Evolutionary conservation across 2,329 filamentous ascomycete genomes (phyloP).

Genomic region (Arthrobotrys sinensis): DNA sequence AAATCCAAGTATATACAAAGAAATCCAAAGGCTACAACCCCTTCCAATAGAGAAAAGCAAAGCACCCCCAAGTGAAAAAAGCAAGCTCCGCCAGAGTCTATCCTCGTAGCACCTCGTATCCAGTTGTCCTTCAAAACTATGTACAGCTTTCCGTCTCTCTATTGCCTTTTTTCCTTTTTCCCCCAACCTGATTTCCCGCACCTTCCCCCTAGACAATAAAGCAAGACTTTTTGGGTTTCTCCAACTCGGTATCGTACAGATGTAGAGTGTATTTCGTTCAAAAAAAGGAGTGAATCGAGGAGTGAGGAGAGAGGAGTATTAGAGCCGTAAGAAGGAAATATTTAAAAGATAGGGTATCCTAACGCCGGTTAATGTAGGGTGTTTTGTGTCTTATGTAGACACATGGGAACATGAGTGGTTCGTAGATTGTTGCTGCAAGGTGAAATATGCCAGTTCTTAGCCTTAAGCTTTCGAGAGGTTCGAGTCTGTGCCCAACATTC

Average conservation of each 20-base stretch:
- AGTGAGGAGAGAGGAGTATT: constrained; percentile 58
- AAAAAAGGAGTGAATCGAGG: constrained; percentile 41
- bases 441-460: not conserved
- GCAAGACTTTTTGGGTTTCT: constrained; percentile 25
- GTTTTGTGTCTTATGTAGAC: constrained; percentile 14
- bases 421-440: constrained; percentile 14
- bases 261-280: constrained; percentile 33
- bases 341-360: constrained; percentile 42
- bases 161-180: not conserved
- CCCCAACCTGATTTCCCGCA: not conserved
- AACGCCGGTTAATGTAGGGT: constrained; percentile 54
- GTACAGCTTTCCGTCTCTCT: constrained; percentile 12
- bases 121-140: constrained; percentile 26
- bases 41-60: constrained; percentile 5
- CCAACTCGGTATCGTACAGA: constrained; percentile 45
- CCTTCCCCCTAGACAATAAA: constrained; percentile 21
- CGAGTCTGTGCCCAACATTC: constrained; percentile 56
- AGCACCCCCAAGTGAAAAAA: constrained; percentile 15
- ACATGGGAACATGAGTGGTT: constrained; percentile 19
- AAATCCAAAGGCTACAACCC: not conserved
- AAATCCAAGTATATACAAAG: constrained; percentile 41
- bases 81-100: constrained; percentile 24
- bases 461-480: constrained; percentile 44
- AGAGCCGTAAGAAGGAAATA: constrained; percentile 13
- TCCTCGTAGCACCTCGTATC: constrained; percentile 12